Conservation (phyloP, 768 basidiomycete genomes). For the Porpolomopsis calyptriformis region DNA sequence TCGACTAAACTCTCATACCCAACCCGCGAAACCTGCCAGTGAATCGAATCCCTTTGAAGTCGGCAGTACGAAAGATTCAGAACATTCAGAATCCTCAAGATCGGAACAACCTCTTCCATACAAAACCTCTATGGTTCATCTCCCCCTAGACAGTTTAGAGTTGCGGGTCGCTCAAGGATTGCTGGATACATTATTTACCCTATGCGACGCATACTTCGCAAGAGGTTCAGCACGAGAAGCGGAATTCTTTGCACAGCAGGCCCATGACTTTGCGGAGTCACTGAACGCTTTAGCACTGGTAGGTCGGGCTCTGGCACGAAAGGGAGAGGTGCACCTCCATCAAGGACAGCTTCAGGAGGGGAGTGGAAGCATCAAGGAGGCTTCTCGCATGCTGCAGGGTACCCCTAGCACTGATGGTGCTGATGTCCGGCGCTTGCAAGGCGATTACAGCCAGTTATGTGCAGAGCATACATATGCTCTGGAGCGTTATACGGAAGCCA, state of each 20-base stretch:
- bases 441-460: slow-evolving; percentile 38
- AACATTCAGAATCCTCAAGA: slow-evolving; percentile 12
- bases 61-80: slow-evolving; percentile 28
- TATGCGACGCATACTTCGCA: slow-evolving; percentile 51
- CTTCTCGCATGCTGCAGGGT: slow-evolving; percentile 34
- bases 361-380: slow-evolving; percentile 40
- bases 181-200: slow-evolving; percentile 50
- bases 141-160: slow-evolving; percentile 46
- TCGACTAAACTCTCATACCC: slow-evolving; percentile 38
- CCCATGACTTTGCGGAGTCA: slow-evolving; percentile 58
- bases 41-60: slow-evolving; percentile 53
- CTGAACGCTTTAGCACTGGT: slow-evolving; percentile 55
- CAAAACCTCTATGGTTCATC: slow-evolving; percentile 20
- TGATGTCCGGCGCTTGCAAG: slow-evolving; percentile 45
- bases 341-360: slow-evolving; percentile 52
- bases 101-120: slow-evolving; percentile 16
- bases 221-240: slow-evolving; percentile 81
- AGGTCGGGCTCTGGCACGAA: slow-evolving; percentile 54
- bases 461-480: slow-evolving; percentile 36
- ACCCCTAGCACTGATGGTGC: slow-evolving; percentile 47
- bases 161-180: slow-evolving; percentile 73
- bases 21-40: slow-evolving; percentile 18
- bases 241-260: slow-evolving; percentile 74
- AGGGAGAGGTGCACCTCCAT: slow-evolving; percentile 61
- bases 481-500: slow-evolving; percentile 44